Base-by-base conservation (phyloP, 208 protist genomes). In the Trichomonas tenax region DNA sequence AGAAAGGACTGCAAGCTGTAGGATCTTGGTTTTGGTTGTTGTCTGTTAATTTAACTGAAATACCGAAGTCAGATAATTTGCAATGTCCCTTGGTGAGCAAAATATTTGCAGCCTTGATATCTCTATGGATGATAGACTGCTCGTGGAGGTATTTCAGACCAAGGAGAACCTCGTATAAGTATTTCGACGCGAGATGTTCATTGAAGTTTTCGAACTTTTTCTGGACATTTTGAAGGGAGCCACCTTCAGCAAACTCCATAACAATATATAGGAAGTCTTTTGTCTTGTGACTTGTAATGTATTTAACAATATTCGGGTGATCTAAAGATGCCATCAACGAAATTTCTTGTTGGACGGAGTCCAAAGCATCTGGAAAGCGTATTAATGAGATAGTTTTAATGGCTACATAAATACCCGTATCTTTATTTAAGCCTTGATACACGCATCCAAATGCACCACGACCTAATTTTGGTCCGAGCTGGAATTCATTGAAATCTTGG, bases 31-130 rank as follows among this genome's bases (percentile, higher is more conserved):
- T 23, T 36, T 89, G 15, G 41, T 41, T 31, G 63, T 46, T 36
- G 34, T 97, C 86, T n/a, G 31, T 96, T 98, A 98, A 97, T 98
- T 98, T 98, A 97, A 98, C 99, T 97, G 98, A 98, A 82, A 99
- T 98, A 95, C 99, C 99, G 97, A 99, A 99, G 97, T 99, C 99
- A 0, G 99, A 98, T 46, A 99, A 98, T 97, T 99, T 99, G 31
- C 99, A 98, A 8, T 97, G 96, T 17, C 98, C 97, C 17, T 98
- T 97, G 17, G 97, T 98, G n/a, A 97, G 97, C 11, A 98, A 96
- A 95, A 98, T 98, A 96, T 98, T 98, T 38, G 98, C 98, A 41
- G 97, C 98, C 81, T 98, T 98, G 93, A 98, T 98, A 96, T 98
- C 98, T 46, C 98, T 23, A 96, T 98, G 98, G 82, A 98, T 98